Conservation (phyloP, 2,329 filamentous ascomycete species). For the Pseudogymnoascus sp. region DNA sequence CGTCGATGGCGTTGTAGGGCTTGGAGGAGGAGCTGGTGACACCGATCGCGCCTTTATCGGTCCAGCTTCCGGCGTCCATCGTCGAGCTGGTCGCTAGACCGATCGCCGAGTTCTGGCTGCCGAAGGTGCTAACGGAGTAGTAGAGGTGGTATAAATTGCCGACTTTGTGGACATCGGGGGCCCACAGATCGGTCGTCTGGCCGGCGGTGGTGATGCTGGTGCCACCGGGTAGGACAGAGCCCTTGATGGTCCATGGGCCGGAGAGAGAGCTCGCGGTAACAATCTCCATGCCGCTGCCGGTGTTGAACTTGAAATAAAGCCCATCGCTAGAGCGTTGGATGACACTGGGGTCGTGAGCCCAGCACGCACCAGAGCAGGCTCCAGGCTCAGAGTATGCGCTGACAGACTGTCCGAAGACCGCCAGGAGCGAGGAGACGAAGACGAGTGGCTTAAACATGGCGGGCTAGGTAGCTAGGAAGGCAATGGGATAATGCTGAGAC, state of each 20-base stretch:
- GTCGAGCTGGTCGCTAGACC: slow-evolving; percentile 34
- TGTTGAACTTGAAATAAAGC: slow-evolving; percentile 37
- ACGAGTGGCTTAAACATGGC: not conserved
- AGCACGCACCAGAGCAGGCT: slow-evolving; percentile 33
- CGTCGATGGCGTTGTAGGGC: slow-evolving; percentile 54
- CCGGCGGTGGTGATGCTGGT: slow-evolving; percentile 35
- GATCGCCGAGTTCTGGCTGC: slow-evolving; percentile 43
- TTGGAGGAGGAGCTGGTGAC: slow-evolving; percentile 37
- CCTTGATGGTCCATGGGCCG: slow-evolving; percentile 37
- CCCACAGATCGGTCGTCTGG: slow-evolving; percentile 32
- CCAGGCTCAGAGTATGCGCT: slow-evolving; percentile 29
- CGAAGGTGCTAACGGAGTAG: slow-evolving; percentile 48
- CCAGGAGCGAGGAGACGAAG: slow-evolving; percentile 4
- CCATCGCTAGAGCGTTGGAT: slow-evolving; percentile 33
- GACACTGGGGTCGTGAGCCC: slow-evolving; percentile 34
- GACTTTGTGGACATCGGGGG: slow-evolving; percentile 43
- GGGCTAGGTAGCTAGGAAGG: not conserved
- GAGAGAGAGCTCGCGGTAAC: slow-evolving; percentile 31
- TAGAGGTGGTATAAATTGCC: slow-evolving; percentile 46
- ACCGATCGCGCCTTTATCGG: slow-evolving; percentile 48
- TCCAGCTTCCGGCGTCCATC: slow-evolving; percentile 51
- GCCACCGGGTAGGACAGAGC: slow-evolving; percentile 32
- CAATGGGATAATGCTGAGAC: not conserved
- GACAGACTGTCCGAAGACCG: slow-evolving; percentile 7
- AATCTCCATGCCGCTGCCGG: slow-evolving; percentile 35